phyloP scores from a whole-genome alignment of 1,139 yeast genomes.

The Zhuliangozyma parablackwelliae region DNA sequence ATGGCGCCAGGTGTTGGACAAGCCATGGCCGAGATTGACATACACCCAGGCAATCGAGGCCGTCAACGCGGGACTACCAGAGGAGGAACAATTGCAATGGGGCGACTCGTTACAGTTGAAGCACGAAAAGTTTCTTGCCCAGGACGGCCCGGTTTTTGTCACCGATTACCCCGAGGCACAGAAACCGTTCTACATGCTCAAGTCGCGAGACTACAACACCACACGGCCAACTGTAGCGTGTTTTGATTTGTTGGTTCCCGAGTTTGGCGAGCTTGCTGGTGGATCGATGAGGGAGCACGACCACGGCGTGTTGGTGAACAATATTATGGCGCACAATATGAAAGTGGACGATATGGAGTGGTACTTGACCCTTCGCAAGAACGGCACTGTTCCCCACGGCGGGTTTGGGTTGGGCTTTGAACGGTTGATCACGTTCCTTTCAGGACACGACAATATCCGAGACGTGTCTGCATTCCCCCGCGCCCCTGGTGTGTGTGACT shows the following conservation, averaged over 20 bases:
- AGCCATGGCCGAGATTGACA: slow-evolving; percentile 67
- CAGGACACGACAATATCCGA: slow-evolving; percentile 71
- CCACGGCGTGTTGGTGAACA: slow-evolving; percentile 39
- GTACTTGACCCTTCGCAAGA: slow-evolving; percentile 70
- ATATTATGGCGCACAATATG: slow-evolving; percentile 52
- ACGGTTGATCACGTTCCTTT: slow-evolving; percentile 67
- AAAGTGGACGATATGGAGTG: slow-evolving; percentile 62
- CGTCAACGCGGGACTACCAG: slow-evolving; percentile 14
- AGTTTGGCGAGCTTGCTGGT: slow-evolving; percentile 93
- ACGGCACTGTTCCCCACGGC: slow-evolving; percentile 90
- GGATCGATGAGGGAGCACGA: slow-evolving; percentile 88
- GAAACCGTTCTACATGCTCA: slow-evolving; percentile 90
- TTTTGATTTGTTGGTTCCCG: slow-evolving; percentile 84
- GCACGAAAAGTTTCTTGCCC: slow-evolving; percentile 90
- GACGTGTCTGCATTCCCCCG: slow-evolving; percentile 85
- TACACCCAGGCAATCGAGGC: slow-evolving; percentile 68
- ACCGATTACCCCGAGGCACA: slow-evolving; percentile 77
- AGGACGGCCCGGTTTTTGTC: slow-evolving; percentile 76
- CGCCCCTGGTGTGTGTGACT: slow-evolving; percentile 32
- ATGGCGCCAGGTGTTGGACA: slow-evolving; percentile 29
- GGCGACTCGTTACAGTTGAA: slow-evolving; percentile 77
- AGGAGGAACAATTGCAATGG: slow-evolving; percentile 45
- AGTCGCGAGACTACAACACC: slow-evolving; percentile 27
- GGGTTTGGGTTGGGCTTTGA: slow-evolving; percentile 98
- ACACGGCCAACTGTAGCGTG: slow-evolving; percentile 72